phyloP scores from a whole-genome alignment of 2,329 filamentous ascomycete species.

The Aspergillus pseudonomiae region DNA sequence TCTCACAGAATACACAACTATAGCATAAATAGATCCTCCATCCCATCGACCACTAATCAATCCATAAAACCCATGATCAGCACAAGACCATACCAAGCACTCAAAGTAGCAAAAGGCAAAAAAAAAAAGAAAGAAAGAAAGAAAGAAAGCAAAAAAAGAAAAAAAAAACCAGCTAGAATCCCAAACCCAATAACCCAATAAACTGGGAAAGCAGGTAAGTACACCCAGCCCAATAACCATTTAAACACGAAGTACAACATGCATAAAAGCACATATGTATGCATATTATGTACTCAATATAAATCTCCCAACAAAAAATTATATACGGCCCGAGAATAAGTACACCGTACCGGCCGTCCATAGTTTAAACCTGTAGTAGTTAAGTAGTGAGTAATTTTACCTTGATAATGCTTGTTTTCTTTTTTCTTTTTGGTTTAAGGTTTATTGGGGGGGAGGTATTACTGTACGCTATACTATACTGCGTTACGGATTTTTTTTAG shows the following conservation, averaged over 20 bases:
- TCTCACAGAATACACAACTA: not conserved
- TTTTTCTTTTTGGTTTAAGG: not conserved
- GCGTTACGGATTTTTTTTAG: not conserved
- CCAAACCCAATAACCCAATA: not conserved
- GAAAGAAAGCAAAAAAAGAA: not conserved
- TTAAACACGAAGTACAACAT: no score
- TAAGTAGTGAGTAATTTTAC: not conserved
- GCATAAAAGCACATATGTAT: no score
- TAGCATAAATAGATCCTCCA: not conserved
- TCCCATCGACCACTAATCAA: not conserved
- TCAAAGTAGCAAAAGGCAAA: not conserved
- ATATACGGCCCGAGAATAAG: no score
- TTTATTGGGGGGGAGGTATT: not conserved
- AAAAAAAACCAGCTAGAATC: not conserved
- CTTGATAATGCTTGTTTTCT: not conserved
- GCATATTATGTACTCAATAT: no score
- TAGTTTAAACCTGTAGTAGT: no score
- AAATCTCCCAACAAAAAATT: no score
- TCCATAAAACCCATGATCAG: not conserved
- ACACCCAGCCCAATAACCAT: not conserved
- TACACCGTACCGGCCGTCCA: no score
- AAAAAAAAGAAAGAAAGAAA: not conserved
- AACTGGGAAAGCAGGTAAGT: no score
- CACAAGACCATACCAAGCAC: not conserved
- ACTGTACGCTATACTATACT: not conserved